phyloP scores from a whole-genome alignment of 441 rosid species.

The Erodium texanum region DNA sequence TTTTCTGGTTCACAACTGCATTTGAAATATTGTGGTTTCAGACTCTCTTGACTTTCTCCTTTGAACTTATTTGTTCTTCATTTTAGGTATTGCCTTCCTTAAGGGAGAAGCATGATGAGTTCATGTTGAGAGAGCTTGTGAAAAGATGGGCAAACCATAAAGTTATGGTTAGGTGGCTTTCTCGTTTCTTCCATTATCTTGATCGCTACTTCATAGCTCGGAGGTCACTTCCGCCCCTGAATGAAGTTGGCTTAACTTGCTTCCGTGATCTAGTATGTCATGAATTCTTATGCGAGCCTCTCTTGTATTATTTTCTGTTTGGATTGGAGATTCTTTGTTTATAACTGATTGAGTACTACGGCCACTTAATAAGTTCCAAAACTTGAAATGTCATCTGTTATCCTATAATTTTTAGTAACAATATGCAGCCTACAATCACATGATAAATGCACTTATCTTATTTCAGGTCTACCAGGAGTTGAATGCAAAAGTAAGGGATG shows the following conservation, averaged over 20 bases:
- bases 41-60: not conserved
- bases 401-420: not conserved
- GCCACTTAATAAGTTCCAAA: not conserved
- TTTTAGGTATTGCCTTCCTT: constrained; percentile 39
- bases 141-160: constrained; percentile 42
- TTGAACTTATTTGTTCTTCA: not conserved
- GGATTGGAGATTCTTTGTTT: not conserved
- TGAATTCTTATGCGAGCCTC: not conserved
- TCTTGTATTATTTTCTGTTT: not conserved
- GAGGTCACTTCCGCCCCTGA: constrained; percentile 34
- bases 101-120: constrained; percentile 39
- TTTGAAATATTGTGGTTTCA: not conserved
- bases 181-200: constrained; percentile 40
- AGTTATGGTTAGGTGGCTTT: constrained; percentile 46
- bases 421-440: not conserved
- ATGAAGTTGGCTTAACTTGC: constrained; percentile 39
- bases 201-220: constrained; percentile 40
- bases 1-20: too few relatives aligned
- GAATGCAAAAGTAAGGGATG: constrained; percentile 53
- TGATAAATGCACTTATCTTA: not conserved
- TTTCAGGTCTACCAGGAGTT: constrained; percentile 65
- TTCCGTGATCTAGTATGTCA: constrained; percentile 30
- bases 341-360: not conserved
- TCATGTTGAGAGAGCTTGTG: constrained; percentile 44
- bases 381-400: not conserved